phyloP scores from a whole-genome alignment of 768 basidiomycete genomes.

The Phanerochaete carnosa region DNA sequence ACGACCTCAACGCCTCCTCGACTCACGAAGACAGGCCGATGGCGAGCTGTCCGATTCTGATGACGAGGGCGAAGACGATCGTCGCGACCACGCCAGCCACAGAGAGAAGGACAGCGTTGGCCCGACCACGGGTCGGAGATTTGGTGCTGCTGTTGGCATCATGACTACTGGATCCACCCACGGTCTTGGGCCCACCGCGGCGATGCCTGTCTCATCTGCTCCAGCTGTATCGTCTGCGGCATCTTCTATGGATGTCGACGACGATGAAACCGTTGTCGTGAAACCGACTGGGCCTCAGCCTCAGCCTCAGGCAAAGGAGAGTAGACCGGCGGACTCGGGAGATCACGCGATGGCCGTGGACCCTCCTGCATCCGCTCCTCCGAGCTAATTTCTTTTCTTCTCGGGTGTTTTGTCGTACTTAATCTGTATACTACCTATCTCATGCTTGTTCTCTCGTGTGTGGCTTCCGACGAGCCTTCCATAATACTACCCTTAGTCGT shows the following conservation, averaged over 20 bases:
- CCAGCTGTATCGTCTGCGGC: conserved; percentile 6
- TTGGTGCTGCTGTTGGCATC: conserved; percentile 69
- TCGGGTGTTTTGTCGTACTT: neutral
- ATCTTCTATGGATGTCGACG: conserved; percentile 16
- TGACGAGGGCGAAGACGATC: conserved; percentile 90
- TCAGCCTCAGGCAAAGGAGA: conserved; percentile 7
- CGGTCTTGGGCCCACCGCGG: conserved; percentile 74
- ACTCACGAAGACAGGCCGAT: conserved; percentile 78
- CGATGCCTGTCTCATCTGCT: conserved; percentile 31
- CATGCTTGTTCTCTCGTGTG: neutral
- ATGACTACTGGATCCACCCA: conserved; percentile 65
- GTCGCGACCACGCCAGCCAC: conserved; percentile 64
- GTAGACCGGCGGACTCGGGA: neutral
- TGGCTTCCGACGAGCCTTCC: too few relatives aligned
- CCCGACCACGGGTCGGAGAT: conserved; percentile 37
- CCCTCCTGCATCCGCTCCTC: neutral
- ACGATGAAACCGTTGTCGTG: conserved; percentile 14
- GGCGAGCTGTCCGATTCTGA: conserved; percentile 96
- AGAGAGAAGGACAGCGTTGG: conserved; percentile 46
- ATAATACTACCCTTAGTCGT: too few relatives aligned
- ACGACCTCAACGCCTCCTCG: conserved; percentile 72
- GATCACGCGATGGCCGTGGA: conserved; percentile 10
- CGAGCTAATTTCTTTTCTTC: neutral
- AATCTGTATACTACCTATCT: neutral
- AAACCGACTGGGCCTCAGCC: neutral